phyloP scores from a whole-genome alignment of 768 basidiomycete species.

The Scleroderma citrinum region DNA sequence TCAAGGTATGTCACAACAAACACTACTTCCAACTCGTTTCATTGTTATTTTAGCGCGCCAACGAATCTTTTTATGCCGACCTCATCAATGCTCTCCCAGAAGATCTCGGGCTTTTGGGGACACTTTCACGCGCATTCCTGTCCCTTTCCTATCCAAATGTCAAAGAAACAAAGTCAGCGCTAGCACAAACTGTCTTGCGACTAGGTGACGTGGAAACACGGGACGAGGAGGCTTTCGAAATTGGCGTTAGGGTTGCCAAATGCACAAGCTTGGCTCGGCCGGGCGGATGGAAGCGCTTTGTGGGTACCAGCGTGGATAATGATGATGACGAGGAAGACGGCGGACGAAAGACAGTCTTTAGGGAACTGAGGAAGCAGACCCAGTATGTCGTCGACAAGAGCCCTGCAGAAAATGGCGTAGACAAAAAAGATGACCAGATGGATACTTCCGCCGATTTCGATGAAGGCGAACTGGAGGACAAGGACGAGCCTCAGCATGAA shows the following conservation, averaged over 20 bases:
- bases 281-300: slow-evolving; percentile 62
- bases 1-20: slow-evolving; percentile 51
- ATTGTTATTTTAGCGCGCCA: slow-evolving; percentile 43
- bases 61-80: slow-evolving; percentile 67
- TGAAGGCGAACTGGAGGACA: slow-evolving; percentile 29
- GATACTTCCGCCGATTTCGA: slow-evolving; percentile 14
- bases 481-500: slow-evolving; percentile 36
- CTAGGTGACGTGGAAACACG: slow-evolving; percentile 70
- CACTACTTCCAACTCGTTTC: neutral
- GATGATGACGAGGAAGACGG: slow-evolving; percentile 23
- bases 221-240: slow-evolving; percentile 66
- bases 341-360: slow-evolving; percentile 30
- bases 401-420: slow-evolving; percentile 30
- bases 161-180: slow-evolving; percentile 60
- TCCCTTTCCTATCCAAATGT: slow-evolving; percentile 46
- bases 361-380: slow-evolving; percentile 37
- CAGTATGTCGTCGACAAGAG: slow-evolving; percentile 55
- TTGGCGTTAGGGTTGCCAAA: slow-evolving; percentile 73
- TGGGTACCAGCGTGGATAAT: slow-evolving; percentile 29
- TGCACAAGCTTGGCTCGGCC: slow-evolving; percentile 67
- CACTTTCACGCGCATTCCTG: slow-evolving; percentile 25
- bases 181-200: slow-evolving; percentile 59
- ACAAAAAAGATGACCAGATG: slow-evolving; percentile 15
- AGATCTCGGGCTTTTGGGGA: slow-evolving; percentile 21
- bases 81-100: slow-evolving; percentile 35